Base-by-base conservation (phyloP, 768 basidiomycete genomes). In the Trametes elegans region DNA sequence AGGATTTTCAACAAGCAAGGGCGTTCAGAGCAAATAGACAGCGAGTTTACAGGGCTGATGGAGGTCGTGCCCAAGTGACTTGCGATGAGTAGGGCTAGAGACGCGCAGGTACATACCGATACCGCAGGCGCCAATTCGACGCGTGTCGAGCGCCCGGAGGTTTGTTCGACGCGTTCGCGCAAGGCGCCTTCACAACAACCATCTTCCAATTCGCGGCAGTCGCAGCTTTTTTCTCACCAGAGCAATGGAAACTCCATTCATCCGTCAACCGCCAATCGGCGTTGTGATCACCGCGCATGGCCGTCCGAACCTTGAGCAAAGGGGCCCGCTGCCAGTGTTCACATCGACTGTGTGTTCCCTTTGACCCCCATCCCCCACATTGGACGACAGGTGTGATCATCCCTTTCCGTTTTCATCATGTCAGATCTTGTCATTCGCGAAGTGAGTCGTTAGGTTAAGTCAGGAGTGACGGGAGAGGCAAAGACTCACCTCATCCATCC, bases 351-450 rank as follows among this genome's bases (percentile, higher is more conserved):
- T n/a, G 13, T 35, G 11, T 4, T 10, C 9, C 11, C 34, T n/a
- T 35, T 35, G 13, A 23, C 40, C 10, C 16, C 10, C 21, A 21
- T 32, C 49, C 40, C 49, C 49, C 36, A 14, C 44, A 18, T 31
- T 31, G 8, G 21, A 8, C 19, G 7, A 23, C 11, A 19, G 19
- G 13, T 19, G 38, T 16, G 14, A 6, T 9, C 35, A 9, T 36
- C 7, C 9, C 8, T 9, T 8, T 27, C 24, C 36, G 32, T 10
- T 18, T 29, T 9, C 7, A 9, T 1, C 49, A 51, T 55, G 58
- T 50, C 58, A 4, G 76, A 78, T 18, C 67, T 70, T 38, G 66
- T 78, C 27, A 74, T 79, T 60, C 76, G 76, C 55, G 76, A 78
- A 69, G 76, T 57, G 29, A 7, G 55, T 16, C 2, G 3, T 10